Conservation (phyloP, 352 stramenopile genomes). For the Lagenidium giganteum region DNA sequence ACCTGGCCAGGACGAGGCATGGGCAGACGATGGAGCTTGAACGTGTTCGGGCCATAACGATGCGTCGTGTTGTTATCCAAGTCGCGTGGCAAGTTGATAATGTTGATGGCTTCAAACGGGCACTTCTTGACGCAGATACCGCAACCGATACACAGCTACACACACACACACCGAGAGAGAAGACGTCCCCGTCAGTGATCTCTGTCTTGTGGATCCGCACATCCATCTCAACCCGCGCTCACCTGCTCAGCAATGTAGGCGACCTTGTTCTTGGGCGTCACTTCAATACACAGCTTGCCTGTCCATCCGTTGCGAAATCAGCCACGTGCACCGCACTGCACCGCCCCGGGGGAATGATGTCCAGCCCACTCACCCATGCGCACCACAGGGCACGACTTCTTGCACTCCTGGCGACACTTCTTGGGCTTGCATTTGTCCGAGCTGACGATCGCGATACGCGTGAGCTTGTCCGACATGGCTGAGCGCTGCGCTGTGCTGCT, state of each 20-base stretch:
- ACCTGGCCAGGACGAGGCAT: constrained; percentile 98
- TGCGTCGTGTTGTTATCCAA: constrained; percentile 99
- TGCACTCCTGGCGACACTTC: constrained; percentile 99
- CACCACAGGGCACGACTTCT: constrained; percentile 98
- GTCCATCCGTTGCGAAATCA: not conserved
- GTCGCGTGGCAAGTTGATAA: constrained; percentile 99
- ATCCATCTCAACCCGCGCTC: constrained; percentile 11
- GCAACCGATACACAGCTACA: constrained; percentile 98
- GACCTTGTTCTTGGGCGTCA: constrained; percentile 94
- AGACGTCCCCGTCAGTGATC: too few relatives aligned
- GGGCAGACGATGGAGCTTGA: constrained; percentile 99
- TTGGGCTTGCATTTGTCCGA: constrained; percentile 99
- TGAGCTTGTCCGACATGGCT: constrained; percentile 90
- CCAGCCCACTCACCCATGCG: constrained; percentile 81
- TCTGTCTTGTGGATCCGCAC: too few relatives aligned
- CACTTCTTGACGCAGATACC: constrained; percentile 99
- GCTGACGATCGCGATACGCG: constrained; percentile 98
- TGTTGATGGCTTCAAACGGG: constrained; percentile 99
- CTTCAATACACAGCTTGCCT: constrained; percentile 99
- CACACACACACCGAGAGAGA: not conserved
- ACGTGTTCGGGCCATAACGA: constrained; percentile 99
- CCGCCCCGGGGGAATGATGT: not conserved
- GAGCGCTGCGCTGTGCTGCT: too few relatives aligned
- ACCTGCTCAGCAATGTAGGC: constrained; percentile 96
- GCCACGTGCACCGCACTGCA: too few relatives aligned